phyloP scores from a whole-genome alignment of 2,329 filamentous ascomycete species.

The Metarhizium robertsii region DNA sequence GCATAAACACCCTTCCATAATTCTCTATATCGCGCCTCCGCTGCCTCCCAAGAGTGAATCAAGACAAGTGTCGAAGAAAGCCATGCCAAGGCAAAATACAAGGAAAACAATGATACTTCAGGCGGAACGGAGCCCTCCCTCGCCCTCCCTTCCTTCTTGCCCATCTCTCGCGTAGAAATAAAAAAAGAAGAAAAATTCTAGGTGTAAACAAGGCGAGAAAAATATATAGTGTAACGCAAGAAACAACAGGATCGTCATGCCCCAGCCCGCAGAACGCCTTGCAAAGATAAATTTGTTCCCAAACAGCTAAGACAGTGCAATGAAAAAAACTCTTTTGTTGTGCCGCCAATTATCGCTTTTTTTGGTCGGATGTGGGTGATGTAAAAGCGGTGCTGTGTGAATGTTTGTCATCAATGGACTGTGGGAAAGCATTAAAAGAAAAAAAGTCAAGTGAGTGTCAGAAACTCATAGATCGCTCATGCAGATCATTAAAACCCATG shows the following conservation, averaged over 20 bases:
- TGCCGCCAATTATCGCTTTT: conserved; percentile 4
- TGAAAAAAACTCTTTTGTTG: conserved; percentile 8
- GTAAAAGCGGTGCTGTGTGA: conserved; percentile 5
- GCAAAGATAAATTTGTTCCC: conserved; percentile 19
- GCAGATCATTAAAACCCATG: conserved; percentile 34
- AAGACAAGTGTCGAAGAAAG: background rate
- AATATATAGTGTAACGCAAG: conserved; percentile 8
- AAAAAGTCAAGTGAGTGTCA: conserved; percentile 11
- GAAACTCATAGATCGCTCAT: conserved; percentile 38
- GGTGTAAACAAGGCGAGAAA: conserved; percentile 10
- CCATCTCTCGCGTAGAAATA: background rate
- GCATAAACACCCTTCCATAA: conserved; percentile 14
- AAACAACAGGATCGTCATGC: conserved; percentile 11
- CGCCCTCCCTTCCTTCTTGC: background rate
- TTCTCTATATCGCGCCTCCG: conserved; percentile 10
- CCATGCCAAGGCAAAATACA: background rate
- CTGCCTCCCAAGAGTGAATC: background rate
- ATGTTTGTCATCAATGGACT: background rate
- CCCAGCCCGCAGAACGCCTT: conserved; percentile 22
- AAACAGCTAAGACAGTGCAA: conserved; percentile 10
- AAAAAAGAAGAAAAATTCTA: conserved; percentile 10
- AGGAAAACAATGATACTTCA: background rate
- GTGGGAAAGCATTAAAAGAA: background rate
- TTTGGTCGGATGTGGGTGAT: conserved; percentile 7
- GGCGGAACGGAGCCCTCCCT: background rate